These are phyloP conservation scores for Oryza australiensis DNA, from an alignment of 176 grass and related monocot species.

Conservation along the genomic window DNA sequence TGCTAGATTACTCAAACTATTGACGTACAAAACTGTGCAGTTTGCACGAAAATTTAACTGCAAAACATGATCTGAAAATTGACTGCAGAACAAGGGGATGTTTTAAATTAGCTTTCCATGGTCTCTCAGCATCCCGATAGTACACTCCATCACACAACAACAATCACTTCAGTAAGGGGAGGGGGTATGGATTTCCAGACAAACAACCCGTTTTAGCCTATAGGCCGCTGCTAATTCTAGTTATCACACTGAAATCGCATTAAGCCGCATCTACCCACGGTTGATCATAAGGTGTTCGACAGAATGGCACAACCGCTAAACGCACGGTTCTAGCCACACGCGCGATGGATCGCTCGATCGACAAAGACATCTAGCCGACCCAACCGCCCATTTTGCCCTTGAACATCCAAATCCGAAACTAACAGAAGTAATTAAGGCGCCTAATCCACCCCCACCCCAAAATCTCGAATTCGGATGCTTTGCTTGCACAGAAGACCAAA, in stretches of 20 bases:
- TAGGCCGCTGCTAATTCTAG: not conserved
- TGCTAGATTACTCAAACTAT: not conserved
- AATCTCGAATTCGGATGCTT: not conserved
- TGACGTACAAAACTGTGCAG: not conserved
- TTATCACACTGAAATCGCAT: not conserved
- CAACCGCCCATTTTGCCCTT: not conserved
- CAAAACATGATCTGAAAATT: not conserved
- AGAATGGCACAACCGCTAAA: constrained; percentile 14
- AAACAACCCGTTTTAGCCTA: not conserved
- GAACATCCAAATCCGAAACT: not conserved
- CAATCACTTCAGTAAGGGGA: not conserved
- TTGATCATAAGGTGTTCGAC: constrained; percentile 11
- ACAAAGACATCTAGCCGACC: not conserved
- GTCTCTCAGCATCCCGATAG: not conserved
- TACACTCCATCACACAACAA: not conserved
- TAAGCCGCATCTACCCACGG: not conserved
- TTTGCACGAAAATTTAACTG: not conserved
- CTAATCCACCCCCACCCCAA: not conserved
- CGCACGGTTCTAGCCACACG: not conserved
- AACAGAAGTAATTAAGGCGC: not conserved
- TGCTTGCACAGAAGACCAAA: not conserved
- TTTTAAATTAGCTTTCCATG: not conserved
- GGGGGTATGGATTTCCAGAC: not conserved
- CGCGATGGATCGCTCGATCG: not conserved
- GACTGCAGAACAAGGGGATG: not conserved